Evolutionary conservation across 148 eudicot species (phyloP).

Genomic region (Euryodendron excelsum): DNA sequence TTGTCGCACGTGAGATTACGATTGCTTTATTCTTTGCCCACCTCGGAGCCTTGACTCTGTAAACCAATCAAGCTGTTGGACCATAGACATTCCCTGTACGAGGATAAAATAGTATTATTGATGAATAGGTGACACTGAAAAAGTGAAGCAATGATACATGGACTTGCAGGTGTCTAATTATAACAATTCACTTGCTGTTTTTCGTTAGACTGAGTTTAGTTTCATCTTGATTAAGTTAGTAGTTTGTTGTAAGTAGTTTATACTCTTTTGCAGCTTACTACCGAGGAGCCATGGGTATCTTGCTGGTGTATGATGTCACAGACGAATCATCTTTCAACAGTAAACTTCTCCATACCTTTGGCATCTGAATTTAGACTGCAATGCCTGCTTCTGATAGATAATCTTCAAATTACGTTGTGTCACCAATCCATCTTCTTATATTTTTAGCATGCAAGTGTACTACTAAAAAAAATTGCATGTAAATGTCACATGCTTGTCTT

Average conservation of each 20-base stretch:
- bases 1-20: background rate
- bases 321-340: conserved; percentile 54
- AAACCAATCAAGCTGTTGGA: background rate
- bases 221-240: background rate
- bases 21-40: background rate
- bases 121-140: background rate
- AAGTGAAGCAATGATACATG: background rate
- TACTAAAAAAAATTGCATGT: no score
- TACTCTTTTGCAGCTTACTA: conserved; percentile 36
- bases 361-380: background rate
- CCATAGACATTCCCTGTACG: background rate
- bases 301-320: no score
- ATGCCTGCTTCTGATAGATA: background rate
- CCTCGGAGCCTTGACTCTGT: background rate
- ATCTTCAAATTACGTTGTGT: no score
- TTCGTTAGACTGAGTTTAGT: background rate
- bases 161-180: background rate
- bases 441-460: no score
- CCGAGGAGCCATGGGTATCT: conserved; percentile 46
- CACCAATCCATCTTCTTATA: no score
- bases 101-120: no score
- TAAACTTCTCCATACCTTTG: conserved; percentile 16
- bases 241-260: background rate
- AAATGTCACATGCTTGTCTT: background rate
- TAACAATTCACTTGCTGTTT: background rate